Conservation (phyloP, 129 eudicot genomes). For the Chrysanthemum makinoi region DNA sequence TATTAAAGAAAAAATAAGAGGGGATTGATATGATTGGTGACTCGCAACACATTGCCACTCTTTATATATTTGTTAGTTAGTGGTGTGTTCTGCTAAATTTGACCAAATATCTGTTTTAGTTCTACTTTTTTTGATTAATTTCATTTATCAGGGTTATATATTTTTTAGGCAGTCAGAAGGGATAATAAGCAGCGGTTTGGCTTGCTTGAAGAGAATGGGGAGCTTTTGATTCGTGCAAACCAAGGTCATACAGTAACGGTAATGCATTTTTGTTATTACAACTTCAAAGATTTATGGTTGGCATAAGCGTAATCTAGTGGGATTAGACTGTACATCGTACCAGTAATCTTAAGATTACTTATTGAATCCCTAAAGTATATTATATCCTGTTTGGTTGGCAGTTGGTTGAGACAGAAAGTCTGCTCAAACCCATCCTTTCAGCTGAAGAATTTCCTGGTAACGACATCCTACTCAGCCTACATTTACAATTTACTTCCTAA, state of each 20-base stretch:
- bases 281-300: slow-evolving; percentile 8
- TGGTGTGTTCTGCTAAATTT: not conserved
- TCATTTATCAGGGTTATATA: not conserved
- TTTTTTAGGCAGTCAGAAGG: slow-evolving; percentile 67
- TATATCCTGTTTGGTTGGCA: slow-evolving; percentile 38
- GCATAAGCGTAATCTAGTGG: slow-evolving; percentile 1
- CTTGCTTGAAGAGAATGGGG: slow-evolving; percentile 88
- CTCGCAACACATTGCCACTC: not conserved
- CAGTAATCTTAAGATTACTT: not conserved
- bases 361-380: not conserved
- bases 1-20: too few species aligned
- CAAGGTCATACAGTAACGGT: slow-evolving; percentile 92
- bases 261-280: slow-evolving; percentile 10
- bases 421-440: slow-evolving; percentile 79
- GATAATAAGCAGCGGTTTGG: slow-evolving; percentile 93
- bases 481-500: not conserved
- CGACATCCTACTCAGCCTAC: not conserved
- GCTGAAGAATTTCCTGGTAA: slow-evolving; percentile 83
- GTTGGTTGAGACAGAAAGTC: slow-evolving; percentile 80
- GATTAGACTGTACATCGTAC: not conserved
- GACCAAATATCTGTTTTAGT: not conserved
- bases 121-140: not conserved
- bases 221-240: slow-evolving; percentile 88
- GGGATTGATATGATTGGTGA: not conserved
- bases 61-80: not conserved